Evolutionary conservation across 768 basidiomycete species (phyloP), one percentile per base, ranked within the genome.

Genomic region (Xerocomellus chrysenteron): DNA sequence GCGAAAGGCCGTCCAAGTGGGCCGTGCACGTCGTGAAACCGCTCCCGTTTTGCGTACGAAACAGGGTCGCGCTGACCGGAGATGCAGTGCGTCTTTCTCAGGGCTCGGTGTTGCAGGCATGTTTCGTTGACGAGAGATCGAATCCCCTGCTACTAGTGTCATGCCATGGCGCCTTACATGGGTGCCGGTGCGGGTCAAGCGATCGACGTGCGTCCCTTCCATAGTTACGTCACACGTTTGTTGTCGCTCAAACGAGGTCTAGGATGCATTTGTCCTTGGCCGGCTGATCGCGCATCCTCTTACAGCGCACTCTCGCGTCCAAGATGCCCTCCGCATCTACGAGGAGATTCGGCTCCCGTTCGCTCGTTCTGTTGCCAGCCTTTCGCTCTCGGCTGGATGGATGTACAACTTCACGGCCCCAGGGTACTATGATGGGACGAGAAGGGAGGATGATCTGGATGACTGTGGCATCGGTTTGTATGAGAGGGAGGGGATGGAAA

Each of bases 1-100:
- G 75, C 26, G 67, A 73, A 12, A 63, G 66, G 6, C 70, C 75
- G 1, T 73, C 70, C 37, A 75, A 67, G 62, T 83, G 81, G 79
- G 75, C 76, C 4, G 61, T 83, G 33, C 76, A 79, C 49, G 68
- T 69, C 32, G 62, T 83, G 30, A 72, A 72, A 14, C 72, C 73
- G 10, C 66, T 83, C 10, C 72, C 75, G 0, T 72, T 71, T 5
- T 80, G 72, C 46, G 73, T 75, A 3, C 67, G 62, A 17, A 73
- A 74, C 11, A 67, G 72, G 6, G 76, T 83, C 0, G 76, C 75
- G 7, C 70, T 86, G 10, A 65, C 79, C 4, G 82, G 82, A 8
- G 83, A 85, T 60, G 76, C 83, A 16, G 78, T 79, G 48, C 46
- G 73, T 58, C 21, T 30, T 16, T 16, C 30, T 50, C 8, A 4